A percentile compares a stretch with the other conserved stretches of the same genome.
Evolutionary conservation across 2,329 filamentous ascomycete genomes (phyloP).

Genomic region (Arthrinium phaeospermum): DNA sequence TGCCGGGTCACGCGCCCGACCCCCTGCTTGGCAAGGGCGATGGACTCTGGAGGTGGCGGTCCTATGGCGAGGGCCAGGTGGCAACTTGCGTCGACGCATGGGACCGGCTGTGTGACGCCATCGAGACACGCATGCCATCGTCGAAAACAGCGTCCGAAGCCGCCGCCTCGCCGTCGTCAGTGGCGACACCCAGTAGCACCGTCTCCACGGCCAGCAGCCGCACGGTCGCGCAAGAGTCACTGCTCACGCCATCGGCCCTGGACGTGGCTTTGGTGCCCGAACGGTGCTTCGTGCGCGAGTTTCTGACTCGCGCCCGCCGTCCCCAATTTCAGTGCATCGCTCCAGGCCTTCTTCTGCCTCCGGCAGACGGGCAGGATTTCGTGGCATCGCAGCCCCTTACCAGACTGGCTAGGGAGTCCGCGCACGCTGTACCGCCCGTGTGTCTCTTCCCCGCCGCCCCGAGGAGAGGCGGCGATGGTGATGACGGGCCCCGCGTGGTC

Average conservation of each 20-base stretch:
- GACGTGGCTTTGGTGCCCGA: constrained; percentile 30
- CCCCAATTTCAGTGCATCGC: constrained; percentile 30
- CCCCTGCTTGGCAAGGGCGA: not conserved
- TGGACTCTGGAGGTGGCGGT: constrained; percentile 39
- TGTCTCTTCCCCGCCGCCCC: constrained; percentile 33
- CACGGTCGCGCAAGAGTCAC: not conserved
- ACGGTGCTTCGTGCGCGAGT: constrained; percentile 28
- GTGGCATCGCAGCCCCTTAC: constrained; percentile 31
- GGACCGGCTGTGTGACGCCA: constrained; percentile 33
- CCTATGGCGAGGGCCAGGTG: constrained; percentile 39
- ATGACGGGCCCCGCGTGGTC: not conserved
- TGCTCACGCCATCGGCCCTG: constrained; percentile 23
- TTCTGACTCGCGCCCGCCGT: constrained; percentile 29
- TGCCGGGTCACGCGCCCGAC: not conserved
- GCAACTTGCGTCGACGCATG: constrained; percentile 31
- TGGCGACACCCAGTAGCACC: too few relatives aligned
- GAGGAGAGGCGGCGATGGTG: not conserved
- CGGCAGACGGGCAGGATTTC: constrained; percentile 27
- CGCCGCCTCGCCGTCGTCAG: too few relatives aligned
- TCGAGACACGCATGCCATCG: constrained; percentile 31
- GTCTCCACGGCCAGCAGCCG: too few relatives aligned
- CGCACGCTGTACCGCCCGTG: constrained; percentile 31
- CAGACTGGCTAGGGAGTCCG: constrained; percentile 24
- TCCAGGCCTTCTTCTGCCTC: constrained; percentile 27
- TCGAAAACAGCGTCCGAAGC: not conserved